These are phyloP conservation scores for Teratosphaeria pseudoeucalypti DNA, from an alignment of 2,329 filamentous ascomycete species.

Conservation along the genomic window DNA sequence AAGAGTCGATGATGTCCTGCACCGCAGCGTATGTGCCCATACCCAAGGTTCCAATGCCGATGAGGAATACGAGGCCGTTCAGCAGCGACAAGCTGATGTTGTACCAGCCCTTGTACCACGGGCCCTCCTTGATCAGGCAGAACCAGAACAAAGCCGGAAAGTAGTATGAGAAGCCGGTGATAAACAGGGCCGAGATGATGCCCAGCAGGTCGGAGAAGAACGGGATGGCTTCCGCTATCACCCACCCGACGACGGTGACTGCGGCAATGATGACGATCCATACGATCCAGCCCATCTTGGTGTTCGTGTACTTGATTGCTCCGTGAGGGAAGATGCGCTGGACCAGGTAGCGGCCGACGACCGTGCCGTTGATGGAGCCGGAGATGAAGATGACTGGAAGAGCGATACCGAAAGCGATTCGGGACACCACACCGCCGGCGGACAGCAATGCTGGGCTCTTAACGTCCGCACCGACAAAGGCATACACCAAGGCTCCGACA, in stretches of 20 bases:
- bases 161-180: constrained; percentile 50
- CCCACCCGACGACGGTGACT: constrained; percentile 53
- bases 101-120: constrained; percentile 36
- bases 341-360: constrained; percentile 47
- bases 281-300: constrained; percentile 36
- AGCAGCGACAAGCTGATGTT: constrained; percentile 37
- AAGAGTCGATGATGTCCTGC: constrained; percentile 34
- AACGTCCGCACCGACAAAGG: constrained; percentile 52
- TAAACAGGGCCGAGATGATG: constrained; percentile 54
- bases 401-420: constrained; percentile 59
- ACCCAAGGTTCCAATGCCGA: constrained; percentile 23
- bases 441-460: constrained; percentile 58
- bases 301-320: constrained; percentile 34
- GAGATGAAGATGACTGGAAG: constrained; percentile 64
- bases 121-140: constrained; percentile 37
- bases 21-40: constrained; percentile 29
- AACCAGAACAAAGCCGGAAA: constrained; percentile 31
- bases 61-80: constrained; percentile 33
- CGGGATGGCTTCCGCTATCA: constrained; percentile 63
- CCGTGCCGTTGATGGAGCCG: constrained; percentile 58
- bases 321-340: constrained; percentile 52
- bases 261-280: constrained; percentile 51
- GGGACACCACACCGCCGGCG: constrained; percentile 45
- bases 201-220: constrained; percentile 62
- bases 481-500: constrained; percentile 58